phyloP scores from a whole-genome alignment of 495 filamentous ascomycete species.

The Copromyces sp. region DNA sequence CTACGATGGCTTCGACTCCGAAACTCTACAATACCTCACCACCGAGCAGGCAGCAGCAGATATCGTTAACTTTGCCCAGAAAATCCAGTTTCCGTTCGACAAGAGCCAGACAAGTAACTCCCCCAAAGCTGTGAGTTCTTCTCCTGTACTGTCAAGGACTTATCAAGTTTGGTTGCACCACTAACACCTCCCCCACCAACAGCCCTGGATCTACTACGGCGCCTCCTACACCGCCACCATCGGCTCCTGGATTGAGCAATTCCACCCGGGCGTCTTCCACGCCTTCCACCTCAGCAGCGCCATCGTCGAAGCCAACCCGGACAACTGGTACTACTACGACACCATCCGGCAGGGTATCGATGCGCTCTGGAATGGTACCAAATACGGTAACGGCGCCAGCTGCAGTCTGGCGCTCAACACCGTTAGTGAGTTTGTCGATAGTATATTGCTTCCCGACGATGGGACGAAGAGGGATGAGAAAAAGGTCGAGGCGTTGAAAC shows the following conservation, averaged over 20 bases:
- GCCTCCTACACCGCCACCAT: slow-evolving; percentile 56
- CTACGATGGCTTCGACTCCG: slow-evolving; percentile 41
- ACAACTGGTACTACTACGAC: slow-evolving; percentile 59
- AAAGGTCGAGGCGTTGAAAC: slow-evolving; percentile 13
- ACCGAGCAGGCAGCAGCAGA: slow-evolving; percentile 51
- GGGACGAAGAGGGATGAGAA: slow-evolving; percentile 5
- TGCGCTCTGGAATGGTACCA: slow-evolving; percentile 18
- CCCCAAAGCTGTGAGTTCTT: slow-evolving; percentile 28
- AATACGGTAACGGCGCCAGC: slow-evolving; percentile 22
- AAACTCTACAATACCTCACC: slow-evolving; percentile 52
- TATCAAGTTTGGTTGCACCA: too few species aligned
- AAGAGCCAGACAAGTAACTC: slow-evolving; percentile 37
- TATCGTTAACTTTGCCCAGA: slow-evolving; percentile 51
- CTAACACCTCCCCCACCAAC: background rate
- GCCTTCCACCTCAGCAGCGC: slow-evolving; percentile 55
- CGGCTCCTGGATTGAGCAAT: slow-evolving; percentile 49
- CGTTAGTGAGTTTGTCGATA: slow-evolving; percentile 48
- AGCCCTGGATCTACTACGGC: slow-evolving; percentile 54
- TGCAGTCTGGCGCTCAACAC: slow-evolving; percentile 46
- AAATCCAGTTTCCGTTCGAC: slow-evolving; percentile 48
- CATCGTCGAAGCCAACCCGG: slow-evolving; percentile 47
- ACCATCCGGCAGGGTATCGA: slow-evolving; percentile 48
- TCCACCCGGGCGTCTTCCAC: slow-evolving; percentile 55
- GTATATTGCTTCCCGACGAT: slow-evolving; percentile 20
- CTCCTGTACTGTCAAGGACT: too few species aligned